Conservation (phyloP, 345 rosid species). For the Fremontodendron californicum region DNA sequence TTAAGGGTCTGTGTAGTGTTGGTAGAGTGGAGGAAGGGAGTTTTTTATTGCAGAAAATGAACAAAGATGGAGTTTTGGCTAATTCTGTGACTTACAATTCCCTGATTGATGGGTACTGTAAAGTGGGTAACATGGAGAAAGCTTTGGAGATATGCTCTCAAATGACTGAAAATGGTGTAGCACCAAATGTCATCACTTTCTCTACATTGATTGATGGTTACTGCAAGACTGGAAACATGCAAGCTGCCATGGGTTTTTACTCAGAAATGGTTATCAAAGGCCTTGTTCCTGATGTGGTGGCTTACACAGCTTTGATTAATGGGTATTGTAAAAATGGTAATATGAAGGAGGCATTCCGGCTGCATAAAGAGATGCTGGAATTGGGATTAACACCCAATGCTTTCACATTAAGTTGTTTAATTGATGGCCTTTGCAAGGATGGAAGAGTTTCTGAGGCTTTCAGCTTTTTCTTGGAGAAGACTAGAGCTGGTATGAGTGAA, state of each 20-base stretch:
- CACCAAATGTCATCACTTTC: constrained; percentile 54
- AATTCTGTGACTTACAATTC: constrained; percentile 59
- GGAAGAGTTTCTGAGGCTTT: constrained; percentile 47
- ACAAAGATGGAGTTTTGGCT: constrained; percentile 35
- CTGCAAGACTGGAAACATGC: constrained; percentile 52
- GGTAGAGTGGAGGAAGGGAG: constrained; percentile 43
- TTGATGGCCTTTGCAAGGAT: constrained; percentile 58
- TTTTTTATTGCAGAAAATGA: constrained; percentile 43
- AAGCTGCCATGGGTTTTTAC: constrained; percentile 53
- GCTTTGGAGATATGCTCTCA: constrained; percentile 56
- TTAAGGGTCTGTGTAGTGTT: constrained; percentile 39
- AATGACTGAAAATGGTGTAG: constrained; percentile 47
- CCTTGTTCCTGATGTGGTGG: constrained; percentile 54
- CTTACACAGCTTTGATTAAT: constrained; percentile 57
- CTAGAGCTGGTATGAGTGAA: background rate
- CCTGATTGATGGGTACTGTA: constrained; percentile 55
- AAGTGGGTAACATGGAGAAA: constrained; percentile 42
- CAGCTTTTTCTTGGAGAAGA: constrained; percentile 36
- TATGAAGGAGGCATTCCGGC: constrained; percentile 45
- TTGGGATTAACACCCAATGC: constrained; percentile 47
- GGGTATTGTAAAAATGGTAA: constrained; percentile 58
- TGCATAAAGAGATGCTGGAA: constrained; percentile 51
- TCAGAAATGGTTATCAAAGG: constrained; percentile 61
- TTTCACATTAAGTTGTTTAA: constrained; percentile 54
- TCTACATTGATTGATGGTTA: constrained; percentile 58